A percentile compares a stretch with the other conserved stretches of the same genome.
phyloP scores from a whole-genome alignment of 2,329 filamentous ascomycete species.

The Cytospora schulzeri region DNA sequence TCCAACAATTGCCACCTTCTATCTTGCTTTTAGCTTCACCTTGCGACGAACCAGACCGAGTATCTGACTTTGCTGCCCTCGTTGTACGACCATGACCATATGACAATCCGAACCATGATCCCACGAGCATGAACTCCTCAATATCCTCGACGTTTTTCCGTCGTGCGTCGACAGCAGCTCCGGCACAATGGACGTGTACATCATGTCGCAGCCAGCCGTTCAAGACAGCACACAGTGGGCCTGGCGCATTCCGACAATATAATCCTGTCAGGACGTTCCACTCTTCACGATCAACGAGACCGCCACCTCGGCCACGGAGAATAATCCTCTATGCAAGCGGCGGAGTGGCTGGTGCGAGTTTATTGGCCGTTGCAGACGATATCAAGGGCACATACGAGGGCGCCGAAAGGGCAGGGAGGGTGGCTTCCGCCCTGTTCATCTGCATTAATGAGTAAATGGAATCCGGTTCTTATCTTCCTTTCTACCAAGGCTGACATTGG shows the following conservation, averaged over 20 bases:
- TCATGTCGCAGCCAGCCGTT: conserved; percentile 19
- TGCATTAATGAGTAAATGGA: conserved; percentile 80
- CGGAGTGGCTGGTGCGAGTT: conserved; percentile 50
- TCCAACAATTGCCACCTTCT: not conserved
- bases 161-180: conserved; percentile 20
- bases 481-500: conserved; percentile 23
- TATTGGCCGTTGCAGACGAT: conserved; percentile 64
- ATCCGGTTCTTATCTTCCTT: not conserved
- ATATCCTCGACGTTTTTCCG: conserved; percentile 21
- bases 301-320: conserved; percentile 28
- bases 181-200: conserved; percentile 23
- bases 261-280: conserved; percentile 9
- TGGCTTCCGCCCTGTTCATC: conserved; percentile 71
- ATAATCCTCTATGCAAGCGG: conserved; percentile 55
- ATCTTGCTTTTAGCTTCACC: not conserved
- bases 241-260: not conserved
- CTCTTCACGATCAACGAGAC: conserved; percentile 14
- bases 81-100: not conserved
- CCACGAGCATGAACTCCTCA: conserved; percentile 25
- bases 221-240: conserved; percentile 1
- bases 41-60: not conserved
- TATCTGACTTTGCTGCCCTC: not conserved
- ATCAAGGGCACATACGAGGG: conserved; percentile 77
- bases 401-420: conserved; percentile 75
- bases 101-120: conserved; percentile 1